Base-by-base conservation (phyloP, 202 grass and related monocot genomes). In the Digitaria exilis region DNA sequence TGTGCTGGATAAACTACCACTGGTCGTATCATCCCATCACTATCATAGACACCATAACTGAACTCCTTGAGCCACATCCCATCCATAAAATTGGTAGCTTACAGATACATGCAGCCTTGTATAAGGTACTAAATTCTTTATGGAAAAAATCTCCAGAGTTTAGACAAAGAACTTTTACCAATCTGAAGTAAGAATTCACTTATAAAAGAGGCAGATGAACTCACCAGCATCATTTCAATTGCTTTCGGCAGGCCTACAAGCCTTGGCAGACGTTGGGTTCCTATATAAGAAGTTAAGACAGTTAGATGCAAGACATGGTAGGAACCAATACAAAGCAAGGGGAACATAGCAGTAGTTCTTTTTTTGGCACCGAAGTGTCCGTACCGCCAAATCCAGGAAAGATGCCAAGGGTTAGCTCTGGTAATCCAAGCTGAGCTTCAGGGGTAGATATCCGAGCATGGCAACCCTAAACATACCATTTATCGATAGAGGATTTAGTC, bases 321-420 rank as follows among this genome's bases (percentile, higher is more conserved):
- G 79, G 26, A 80, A 35, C 2, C 15, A 72, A 77, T 28, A 89
- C 56, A 71, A 85, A 79, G 32, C 9, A 83, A 50, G 50, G 50
- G 12, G 65, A 43, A 15, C 49, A 11, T 9, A 81, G 24, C 7
- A 46, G 1, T 31, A 82, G 29, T 57, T 28, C 0, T n/a, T 16
- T 44, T 80, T 57, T 68, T 79, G 9, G n/a, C n/a, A 82, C 63
- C 60, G 64, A 71, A 41, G 48, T 17, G 84, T 65, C 15, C 77
- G 45, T 86, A 99, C 96, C 96, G 82, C 96, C 96, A 86, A 90
- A 96, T 86, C 96, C 93, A 94, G 96, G 96, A 82, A 99, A 92
- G 81, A 99, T 77, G 35, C 96, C 93, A 35, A 99, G 93, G 65
- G 91, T 99, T 29, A 99, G 81, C 77, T 99, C 96, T 86, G 96